These are phyloP conservation scores for Carex myosuroides DNA, from an alignment of 176 grass and related monocot genomes.

Conservation along the genomic window DNA sequence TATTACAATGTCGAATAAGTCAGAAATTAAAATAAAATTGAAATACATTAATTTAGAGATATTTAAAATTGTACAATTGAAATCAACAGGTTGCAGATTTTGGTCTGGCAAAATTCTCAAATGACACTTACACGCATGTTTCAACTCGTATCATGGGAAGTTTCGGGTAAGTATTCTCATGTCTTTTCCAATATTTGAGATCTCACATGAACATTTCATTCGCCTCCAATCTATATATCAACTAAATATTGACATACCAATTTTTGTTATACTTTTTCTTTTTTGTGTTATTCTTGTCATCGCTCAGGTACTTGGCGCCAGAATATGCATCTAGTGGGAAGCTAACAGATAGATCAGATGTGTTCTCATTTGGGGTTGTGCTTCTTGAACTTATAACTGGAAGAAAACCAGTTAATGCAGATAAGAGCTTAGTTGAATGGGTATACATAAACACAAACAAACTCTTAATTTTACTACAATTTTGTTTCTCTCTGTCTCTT, in stretches of 20 bases:
- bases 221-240: neutral
- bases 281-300: no score
- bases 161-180: constrained; percentile 45
- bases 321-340: constrained; percentile 81
- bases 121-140: constrained; percentile 50
- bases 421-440: constrained; percentile 94
- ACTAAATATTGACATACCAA: neutral
- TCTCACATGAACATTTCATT: neutral
- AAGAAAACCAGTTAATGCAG: constrained; percentile 54
- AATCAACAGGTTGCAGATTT: constrained; percentile 75
- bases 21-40: neutral
- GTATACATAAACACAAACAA: constrained; percentile 22
- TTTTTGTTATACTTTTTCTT: neutral
- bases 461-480: neutral
- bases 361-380: constrained; percentile 88
- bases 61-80: neutral
- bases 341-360: constrained; percentile 76
- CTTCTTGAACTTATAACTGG: constrained; percentile 88
- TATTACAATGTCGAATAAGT: neutral
- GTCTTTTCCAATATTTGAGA: neutral
- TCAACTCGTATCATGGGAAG: constrained; percentile 82
- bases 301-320: constrained; percentile 59
- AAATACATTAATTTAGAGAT: neutral
- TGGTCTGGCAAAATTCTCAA: constrained; percentile 71
- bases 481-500: neutral